Percentiles rank a stretch among this genome's conserved stretches.
These are phyloP conservation scores for Stylosanthes scabra DNA, from an alignment of 331 rosid genomes.

Conservation along the genomic window DNA sequence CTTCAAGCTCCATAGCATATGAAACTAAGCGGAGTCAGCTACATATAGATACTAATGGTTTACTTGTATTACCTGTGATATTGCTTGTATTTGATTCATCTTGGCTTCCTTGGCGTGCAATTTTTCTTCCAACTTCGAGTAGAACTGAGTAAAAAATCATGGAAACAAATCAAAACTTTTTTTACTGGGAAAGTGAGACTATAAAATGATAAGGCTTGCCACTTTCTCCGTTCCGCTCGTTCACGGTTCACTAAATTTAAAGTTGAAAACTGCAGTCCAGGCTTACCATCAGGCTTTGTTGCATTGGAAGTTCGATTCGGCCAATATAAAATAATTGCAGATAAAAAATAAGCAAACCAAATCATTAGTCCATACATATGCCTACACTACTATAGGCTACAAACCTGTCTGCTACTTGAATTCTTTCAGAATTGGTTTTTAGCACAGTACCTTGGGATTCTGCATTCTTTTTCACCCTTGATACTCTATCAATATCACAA, in stretches of 20 bases:
- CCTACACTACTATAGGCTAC: background rate
- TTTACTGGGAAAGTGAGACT: constrained; percentile 2
- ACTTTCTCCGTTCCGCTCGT: constrained; percentile 79
- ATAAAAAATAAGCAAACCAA: constrained; percentile 13
- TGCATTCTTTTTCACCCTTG: constrained; percentile 42
- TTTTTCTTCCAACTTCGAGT: constrained; percentile 50
- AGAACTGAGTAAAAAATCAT: constrained; percentile 7
- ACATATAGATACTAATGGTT: background rate
- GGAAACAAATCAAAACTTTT: background rate
- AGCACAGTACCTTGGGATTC: constrained; percentile 43
- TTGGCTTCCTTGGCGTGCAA: constrained; percentile 42
- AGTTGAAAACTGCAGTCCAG: constrained; percentile 57
- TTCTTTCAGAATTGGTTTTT: constrained; percentile 51
- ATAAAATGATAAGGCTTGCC: constrained; percentile 48
- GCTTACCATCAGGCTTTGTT: constrained; percentile 48
- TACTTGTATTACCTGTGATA: no score
- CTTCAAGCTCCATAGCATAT: constrained; percentile 19
- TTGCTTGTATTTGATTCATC: no score
- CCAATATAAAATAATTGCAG: constrained; percentile 35
- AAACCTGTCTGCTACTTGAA: constrained; percentile 59
- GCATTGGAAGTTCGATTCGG: constrained; percentile 40
- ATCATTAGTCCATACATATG: constrained; percentile 16
- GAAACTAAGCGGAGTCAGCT: background rate
- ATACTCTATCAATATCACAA: constrained; percentile 45
- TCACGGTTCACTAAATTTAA: constrained; percentile 54